Conservation (phyloP, 176 grass and related monocot species). For the Raddia guianensis region DNA sequence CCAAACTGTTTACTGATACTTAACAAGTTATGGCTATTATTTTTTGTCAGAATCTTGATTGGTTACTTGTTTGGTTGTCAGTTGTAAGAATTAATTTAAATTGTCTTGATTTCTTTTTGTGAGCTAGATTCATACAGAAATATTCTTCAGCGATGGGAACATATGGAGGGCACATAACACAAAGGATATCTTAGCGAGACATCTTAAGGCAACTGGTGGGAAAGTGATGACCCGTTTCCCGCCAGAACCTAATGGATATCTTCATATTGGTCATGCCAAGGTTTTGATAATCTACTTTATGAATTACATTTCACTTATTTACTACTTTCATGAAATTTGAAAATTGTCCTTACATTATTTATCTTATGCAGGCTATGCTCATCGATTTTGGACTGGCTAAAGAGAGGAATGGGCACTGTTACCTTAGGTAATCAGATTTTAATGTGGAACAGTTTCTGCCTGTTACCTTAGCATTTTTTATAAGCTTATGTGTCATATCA, state of each 20-base stretch:
- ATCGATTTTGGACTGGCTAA: constrained; percentile 98
- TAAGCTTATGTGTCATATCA: not conserved
- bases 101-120: constrained; percentile 17
- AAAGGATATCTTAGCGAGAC: constrained; percentile 78
- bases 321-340: constrained; percentile 29
- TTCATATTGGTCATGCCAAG: constrained; percentile 99
- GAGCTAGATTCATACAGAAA: constrained; percentile 90
- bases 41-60: not conserved
- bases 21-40: not conserved
- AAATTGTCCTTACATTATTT: constrained; percentile 44
- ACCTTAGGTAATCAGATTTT: constrained; percentile 69
- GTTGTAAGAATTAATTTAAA: constrained; percentile 13
- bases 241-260: constrained; percentile 96
- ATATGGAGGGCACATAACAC: constrained; percentile 95
- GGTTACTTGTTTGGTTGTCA: constrained; percentile 26
- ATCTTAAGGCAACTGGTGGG: constrained; percentile 91
- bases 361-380: constrained; percentile 87
- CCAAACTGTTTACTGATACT: constrained; percentile 9
- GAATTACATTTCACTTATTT: constrained; percentile 13
- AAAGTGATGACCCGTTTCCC: constrained; percentile 98
- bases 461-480: constrained; percentile 17
- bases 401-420: constrained; percentile 87
- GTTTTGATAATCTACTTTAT: constrained; percentile 48
- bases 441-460: constrained; percentile 27
- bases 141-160: constrained; percentile 83